phyloP scores from a whole-genome alignment of 768 basidiomycete species.

The Termitomyces titanicus region DNA sequence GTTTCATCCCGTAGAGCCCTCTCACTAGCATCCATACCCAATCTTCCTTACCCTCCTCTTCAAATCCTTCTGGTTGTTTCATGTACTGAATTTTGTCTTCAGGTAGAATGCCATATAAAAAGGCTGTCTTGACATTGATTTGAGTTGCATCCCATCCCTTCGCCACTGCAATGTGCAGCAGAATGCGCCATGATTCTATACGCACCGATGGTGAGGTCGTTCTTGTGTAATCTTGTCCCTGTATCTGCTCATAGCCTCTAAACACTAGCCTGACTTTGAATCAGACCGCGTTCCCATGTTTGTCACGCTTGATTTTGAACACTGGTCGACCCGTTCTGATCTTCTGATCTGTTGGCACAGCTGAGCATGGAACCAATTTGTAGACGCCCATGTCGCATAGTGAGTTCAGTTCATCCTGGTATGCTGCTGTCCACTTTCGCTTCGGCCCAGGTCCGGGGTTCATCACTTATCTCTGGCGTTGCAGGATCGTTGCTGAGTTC shows the following conservation, averaged over 20 bases:
- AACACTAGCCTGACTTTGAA: conserved; percentile 32
- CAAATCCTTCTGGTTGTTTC: conserved; percentile 1
- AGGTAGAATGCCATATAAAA: neutral
- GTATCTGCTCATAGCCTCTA: conserved; percentile 35
- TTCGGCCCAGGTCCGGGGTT: conserved; percentile 17
- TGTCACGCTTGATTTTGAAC: conserved; percentile 26
- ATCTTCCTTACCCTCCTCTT: neutral
- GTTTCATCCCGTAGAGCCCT: conserved; percentile 1
- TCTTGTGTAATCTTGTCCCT: too few species aligned
- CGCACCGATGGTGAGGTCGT: too few species aligned
- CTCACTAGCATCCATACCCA: neutral
- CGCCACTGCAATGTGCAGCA: neutral
- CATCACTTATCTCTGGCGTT: neutral
- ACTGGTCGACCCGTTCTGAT: conserved; percentile 17
- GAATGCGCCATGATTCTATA: too few species aligned
- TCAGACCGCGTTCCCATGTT: conserved; percentile 20
- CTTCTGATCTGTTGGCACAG: conserved; percentile 20
- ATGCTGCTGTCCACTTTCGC: conserved; percentile 19
- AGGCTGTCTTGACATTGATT: neutral
- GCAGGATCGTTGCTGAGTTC: neutral
- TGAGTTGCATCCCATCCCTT: neutral
- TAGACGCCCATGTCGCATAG: conserved; percentile 25
- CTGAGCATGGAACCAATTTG: conserved; percentile 15
- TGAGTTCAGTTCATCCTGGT: conserved; percentile 21
- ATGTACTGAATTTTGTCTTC: neutral